These are phyloP conservation scores for Hypoxylon sp. DNA, from an alignment of 2,329 filamentous ascomycete species.

Conservation along the genomic window DNA sequence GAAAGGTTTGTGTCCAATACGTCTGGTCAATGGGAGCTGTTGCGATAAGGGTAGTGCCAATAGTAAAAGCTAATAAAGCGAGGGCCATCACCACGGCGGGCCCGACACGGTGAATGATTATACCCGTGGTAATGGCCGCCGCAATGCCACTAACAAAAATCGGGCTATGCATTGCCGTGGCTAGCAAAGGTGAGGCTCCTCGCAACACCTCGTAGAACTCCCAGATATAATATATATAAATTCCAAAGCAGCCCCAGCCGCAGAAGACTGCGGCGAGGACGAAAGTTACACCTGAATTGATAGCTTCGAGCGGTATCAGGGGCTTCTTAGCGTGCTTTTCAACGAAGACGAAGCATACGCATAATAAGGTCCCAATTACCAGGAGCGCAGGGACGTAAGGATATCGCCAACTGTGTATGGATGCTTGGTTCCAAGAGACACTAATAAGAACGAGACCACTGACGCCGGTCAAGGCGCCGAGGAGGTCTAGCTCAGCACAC, in stretches of 20 bases:
- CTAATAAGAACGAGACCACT: conserved; percentile 68
- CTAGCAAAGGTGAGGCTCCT: conserved; percentile 55
- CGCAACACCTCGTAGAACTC: conserved; percentile 57
- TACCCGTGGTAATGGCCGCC: conserved; percentile 50
- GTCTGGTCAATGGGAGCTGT: conserved; percentile 61
- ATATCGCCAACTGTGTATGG: conserved; percentile 65
- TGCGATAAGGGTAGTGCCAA: conserved; percentile 51
- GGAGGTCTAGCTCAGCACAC: conserved; percentile 48
- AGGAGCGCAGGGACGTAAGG: conserved; percentile 65
- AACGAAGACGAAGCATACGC: conserved; percentile 64
- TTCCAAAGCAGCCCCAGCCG: conserved; percentile 62
- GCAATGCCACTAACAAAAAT: conserved; percentile 56
- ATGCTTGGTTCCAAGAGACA: conserved; percentile 71
- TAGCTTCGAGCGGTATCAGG: conserved; percentile 64
- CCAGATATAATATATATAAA: conserved; percentile 61
- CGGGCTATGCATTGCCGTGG: conserved; percentile 56
- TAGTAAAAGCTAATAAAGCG: conserved; percentile 51
- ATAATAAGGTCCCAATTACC: conserved; percentile 63
- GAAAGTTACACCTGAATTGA: conserved; percentile 63
- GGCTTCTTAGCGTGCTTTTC: conserved; percentile 64
- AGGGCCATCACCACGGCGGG: conserved; percentile 52
- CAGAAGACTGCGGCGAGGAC: conserved; percentile 63
- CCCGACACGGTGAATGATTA: conserved; percentile 51
- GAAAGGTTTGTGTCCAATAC: conserved; percentile 68
- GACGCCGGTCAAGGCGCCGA: conserved; percentile 59